These are phyloP conservation scores for Cladosporium sp. DNA, from an alignment of 2,329 filamentous ascomycete species.

Conservation along the genomic window DNA sequence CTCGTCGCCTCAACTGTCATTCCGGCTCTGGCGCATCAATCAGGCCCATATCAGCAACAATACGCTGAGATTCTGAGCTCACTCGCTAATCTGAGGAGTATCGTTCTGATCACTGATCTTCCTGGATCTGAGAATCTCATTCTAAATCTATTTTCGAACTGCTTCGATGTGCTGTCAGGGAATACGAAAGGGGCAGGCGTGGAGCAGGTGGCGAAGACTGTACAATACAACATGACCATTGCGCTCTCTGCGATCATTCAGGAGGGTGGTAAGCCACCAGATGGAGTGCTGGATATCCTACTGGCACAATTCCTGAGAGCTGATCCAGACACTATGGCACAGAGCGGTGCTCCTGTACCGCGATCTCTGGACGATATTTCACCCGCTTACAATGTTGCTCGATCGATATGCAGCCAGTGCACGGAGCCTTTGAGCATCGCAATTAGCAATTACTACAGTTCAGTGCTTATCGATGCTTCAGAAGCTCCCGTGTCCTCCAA, in stretches of 20 bases:
- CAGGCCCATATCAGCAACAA: slow-evolving; percentile 86
- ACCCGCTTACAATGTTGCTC: slow-evolving; percentile 93
- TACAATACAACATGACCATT: slow-evolving; percentile 87
- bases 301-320: slow-evolving; percentile 93
- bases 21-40: slow-evolving; percentile 78
- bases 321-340: slow-evolving; percentile 53
- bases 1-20: slow-evolving; percentile 81
- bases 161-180: slow-evolving; percentile 87
- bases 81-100: slow-evolving; percentile 88
- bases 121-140: slow-evolving; percentile 76
- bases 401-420: slow-evolving; percentile 83
- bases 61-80: slow-evolving; percentile 89
- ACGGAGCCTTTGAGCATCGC: slow-evolving; percentile 93
- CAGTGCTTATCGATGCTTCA: slow-evolving; percentile 85
- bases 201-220: slow-evolving; percentile 84
- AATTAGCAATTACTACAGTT: slow-evolving; percentile 94
- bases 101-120: slow-evolving; percentile 85
- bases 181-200: slow-evolving; percentile 70
- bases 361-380: slow-evolving; percentile 71
- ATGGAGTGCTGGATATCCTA: slow-evolving; percentile 83
- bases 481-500: slow-evolving; percentile 24
- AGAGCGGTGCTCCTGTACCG: slow-evolving; percentile 43
- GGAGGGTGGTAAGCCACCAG: slow-evolving; percentile 72
- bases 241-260: slow-evolving; percentile 83
- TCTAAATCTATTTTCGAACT: slow-evolving; percentile 75